Evolutionary conservation across 2,329 filamentous ascomycete genomes (phyloP).

Genomic region (Phialophora tarda): DNA sequence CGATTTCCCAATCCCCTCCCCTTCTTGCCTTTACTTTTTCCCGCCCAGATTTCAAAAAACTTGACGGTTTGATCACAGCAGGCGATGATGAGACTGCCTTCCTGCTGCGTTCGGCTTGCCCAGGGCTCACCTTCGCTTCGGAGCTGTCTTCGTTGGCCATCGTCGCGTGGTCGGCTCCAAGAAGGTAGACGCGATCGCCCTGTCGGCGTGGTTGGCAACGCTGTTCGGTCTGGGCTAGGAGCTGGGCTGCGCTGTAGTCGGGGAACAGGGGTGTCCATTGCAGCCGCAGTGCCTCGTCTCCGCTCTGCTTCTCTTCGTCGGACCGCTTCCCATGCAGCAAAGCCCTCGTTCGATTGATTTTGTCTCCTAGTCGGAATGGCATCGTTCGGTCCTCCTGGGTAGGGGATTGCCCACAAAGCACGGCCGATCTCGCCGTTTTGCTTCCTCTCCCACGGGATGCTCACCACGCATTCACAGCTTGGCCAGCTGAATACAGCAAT

Average conservation of each 20-base stretch:
- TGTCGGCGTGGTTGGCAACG: neutral
- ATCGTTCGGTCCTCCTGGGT: constrained; percentile 67
- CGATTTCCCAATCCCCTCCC: constrained; percentile 45
- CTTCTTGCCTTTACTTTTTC: constrained; percentile 62
- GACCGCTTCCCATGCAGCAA: constrained; percentile 36
- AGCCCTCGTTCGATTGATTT: constrained; percentile 24
- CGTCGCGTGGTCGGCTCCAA: constrained; percentile 24
- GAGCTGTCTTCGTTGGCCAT: constrained; percentile 12
- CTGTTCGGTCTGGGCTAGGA: constrained; percentile 22
- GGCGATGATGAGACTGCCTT: constrained; percentile 88
- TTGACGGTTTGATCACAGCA: constrained; percentile 91
- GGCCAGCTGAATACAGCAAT: constrained; percentile 97
- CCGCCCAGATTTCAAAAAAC: constrained; percentile 94
- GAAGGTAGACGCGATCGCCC: constrained; percentile 4
- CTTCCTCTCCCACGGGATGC: constrained; percentile 73
- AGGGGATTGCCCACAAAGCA: constrained; percentile 86
- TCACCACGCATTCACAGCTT: constrained; percentile 81
- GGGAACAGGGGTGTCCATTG: neutral
- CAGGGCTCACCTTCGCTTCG: constrained; percentile 59
- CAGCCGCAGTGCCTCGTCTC: neutral
- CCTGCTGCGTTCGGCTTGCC: constrained; percentile 64
- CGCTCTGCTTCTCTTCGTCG: constrained; percentile 24
- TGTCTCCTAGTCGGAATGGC: constrained; percentile 33
- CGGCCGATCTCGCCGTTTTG: constrained; percentile 48
- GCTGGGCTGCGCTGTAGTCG: constrained; percentile 20